A percentile compares a stretch with the other conserved stretches of the same genome.
These are phyloP conservation scores for Byssochlamys sp. DNA, from an alignment of 2,329 filamentous ascomycete species.

Conservation along the genomic window DNA sequence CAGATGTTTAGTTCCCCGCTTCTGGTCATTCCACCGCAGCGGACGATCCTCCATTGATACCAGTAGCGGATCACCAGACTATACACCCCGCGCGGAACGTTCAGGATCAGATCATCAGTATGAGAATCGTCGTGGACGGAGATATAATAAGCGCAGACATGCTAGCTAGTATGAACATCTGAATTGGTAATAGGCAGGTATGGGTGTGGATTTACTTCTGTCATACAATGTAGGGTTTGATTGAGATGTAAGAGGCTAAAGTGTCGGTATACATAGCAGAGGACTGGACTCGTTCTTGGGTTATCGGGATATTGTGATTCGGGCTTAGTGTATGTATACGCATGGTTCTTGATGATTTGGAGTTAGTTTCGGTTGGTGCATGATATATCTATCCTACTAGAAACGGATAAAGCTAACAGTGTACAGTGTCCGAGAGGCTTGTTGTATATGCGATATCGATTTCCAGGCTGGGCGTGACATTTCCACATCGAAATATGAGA, in stretches of 20 bases:
- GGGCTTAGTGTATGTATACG: too few species aligned
- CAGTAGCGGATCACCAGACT: not conserved
- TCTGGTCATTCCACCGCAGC: not conserved
- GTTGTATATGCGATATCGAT: too few species aligned
- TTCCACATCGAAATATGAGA: not conserved
- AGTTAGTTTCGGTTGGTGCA: too few species aligned
- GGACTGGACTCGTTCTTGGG: too few species aligned
- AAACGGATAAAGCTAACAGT: too few species aligned
- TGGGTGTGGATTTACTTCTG: not conserved
- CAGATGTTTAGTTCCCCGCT: not conserved
- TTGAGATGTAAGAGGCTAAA: too few species aligned
- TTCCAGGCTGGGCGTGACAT: not conserved
- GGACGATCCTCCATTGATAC: not conserved
- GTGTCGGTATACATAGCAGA: too few species aligned
- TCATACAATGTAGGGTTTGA: not conserved
- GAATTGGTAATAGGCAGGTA: not conserved
- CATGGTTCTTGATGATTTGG: too few species aligned
- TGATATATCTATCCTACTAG: too few species aligned
- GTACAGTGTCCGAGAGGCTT: too few species aligned
- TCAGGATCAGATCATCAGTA: not conserved
- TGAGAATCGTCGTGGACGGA: not conserved
- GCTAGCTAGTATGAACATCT: not conserved
- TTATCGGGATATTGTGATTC: too few species aligned
- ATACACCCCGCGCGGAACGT: not conserved
- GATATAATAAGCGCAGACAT: not conserved